A percentile compares a stretch with the other conserved stretches of the same genome.
These are phyloP conservation scores for Metschnikowia chrysomelidarum DNA, from an alignment of 805 yeast genomes.

Conservation along the genomic window DNA sequence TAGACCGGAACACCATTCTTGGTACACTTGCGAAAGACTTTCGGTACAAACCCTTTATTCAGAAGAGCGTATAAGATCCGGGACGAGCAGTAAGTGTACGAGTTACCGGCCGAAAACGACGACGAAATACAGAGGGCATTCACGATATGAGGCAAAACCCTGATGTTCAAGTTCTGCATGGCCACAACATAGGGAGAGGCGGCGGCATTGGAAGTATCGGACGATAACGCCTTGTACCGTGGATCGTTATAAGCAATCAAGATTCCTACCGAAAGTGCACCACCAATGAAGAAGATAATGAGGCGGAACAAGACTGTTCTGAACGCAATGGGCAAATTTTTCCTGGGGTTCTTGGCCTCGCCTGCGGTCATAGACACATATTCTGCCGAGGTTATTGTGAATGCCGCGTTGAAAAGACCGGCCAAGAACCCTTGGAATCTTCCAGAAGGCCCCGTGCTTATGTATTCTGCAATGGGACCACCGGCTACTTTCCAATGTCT, in stretches of 20 bases:
- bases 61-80: constrained; percentile 21
- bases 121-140: constrained; percentile 19
- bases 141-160: constrained; percentile 20
- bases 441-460: constrained; percentile 37
- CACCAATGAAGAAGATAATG: constrained; percentile 43
- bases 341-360: constrained; percentile 43
- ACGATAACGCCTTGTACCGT: constrained; percentile 14
- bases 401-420: constrained; percentile 36
- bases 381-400: constrained; percentile 45
- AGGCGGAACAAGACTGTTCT: constrained; percentile 44
- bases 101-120: constrained; percentile 22
- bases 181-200: constrained; percentile 24
- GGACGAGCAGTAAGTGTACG: constrained; percentile 22
- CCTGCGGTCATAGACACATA: constrained; percentile 45
- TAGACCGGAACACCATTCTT: constrained; percentile 20
- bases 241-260: constrained; percentile 26
- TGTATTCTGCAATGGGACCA: constrained; percentile 41
- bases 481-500: constrained; percentile 39
- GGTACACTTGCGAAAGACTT: constrained; percentile 16
- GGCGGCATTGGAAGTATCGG: constrained; percentile 18
- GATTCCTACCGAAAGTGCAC: constrained; percentile 42
- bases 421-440: constrained; percentile 43
- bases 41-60: constrained; percentile 21
- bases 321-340: constrained; percentile 38
- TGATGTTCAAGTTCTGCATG: constrained; percentile 20